Evolutionary conservation across 2,329 filamentous ascomycete genomes (phyloP).

Genomic region (Zasmidium cellare): DNA sequence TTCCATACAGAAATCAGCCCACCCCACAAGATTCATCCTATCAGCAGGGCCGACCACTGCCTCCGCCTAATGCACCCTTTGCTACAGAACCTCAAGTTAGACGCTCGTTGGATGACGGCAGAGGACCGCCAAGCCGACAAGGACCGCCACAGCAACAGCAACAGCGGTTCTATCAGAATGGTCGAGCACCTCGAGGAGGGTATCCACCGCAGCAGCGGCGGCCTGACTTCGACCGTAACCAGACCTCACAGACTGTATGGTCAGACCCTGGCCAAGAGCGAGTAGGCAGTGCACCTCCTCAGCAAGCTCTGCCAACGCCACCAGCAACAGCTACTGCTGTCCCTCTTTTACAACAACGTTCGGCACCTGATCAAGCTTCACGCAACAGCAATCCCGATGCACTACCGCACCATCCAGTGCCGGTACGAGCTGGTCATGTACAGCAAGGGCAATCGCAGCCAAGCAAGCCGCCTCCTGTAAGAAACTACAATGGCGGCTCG

Average conservation of each 20-base stretch:
- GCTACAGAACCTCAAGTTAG: slow-evolving; percentile 22
- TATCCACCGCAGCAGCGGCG: slow-evolving; percentile 19
- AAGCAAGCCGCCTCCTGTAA: slow-evolving; percentile 52
- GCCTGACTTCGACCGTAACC: slow-evolving; percentile 20
- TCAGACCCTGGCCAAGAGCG: slow-evolving; percentile 28
- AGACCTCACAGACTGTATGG: slow-evolving; percentile 22
- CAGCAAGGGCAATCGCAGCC: slow-evolving; percentile 30
- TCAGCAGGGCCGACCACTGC: slow-evolving; percentile 15
- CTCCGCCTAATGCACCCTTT: slow-evolving; percentile 27
- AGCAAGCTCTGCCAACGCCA: slow-evolving; percentile 17
- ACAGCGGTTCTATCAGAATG: slow-evolving; percentile 16
- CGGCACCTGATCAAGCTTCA: slow-evolving; percentile 17
- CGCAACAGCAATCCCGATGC: slow-evolving; percentile 51
- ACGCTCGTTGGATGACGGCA: slow-evolving; percentile 30
- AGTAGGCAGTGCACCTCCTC: slow-evolving; percentile 26
- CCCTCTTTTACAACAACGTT: slow-evolving; percentile 29
- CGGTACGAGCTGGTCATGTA: slow-evolving; percentile 51
- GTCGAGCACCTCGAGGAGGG: slow-evolving; percentile 8
- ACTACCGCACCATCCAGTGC: slow-evolving; percentile 54
- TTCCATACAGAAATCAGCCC: slow-evolving; percentile 12
- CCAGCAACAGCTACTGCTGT: slow-evolving; percentile 27
- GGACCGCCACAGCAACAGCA: slow-evolving; percentile 24
- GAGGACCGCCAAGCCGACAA: slow-evolving; percentile 27
- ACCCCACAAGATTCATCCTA: slow-evolving; percentile 12
- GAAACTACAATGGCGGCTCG: slow-evolving; percentile 48